Evolutionary conservation across 495 filamentous ascomycete genomes (phyloP).

Genomic region (Corynascus novoguineensis): DNA sequence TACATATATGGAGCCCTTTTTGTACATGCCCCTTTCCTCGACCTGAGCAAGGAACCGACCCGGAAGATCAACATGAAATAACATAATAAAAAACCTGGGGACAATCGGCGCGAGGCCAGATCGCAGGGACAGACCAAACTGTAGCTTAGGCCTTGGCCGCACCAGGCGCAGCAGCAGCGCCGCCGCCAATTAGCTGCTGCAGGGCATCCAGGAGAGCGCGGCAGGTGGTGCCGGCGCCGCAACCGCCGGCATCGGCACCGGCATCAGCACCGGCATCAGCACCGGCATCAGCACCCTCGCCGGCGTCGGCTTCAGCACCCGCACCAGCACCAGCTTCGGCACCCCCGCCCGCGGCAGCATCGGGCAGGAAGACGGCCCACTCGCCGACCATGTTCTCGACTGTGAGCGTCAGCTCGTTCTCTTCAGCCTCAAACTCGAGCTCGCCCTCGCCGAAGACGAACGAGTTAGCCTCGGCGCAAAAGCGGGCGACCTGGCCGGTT

Average conservation of each 20-base stretch:
- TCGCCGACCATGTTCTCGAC: slow-evolving; percentile 34
- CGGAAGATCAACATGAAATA: not conserved
- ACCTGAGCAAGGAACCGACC: not conserved
- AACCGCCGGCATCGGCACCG: not conserved
- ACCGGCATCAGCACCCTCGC: slow-evolving; percentile 11
- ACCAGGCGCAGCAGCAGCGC: not conserved
- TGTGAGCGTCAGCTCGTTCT: slow-evolving; percentile 36
- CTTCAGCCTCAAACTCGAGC: slow-evolving; percentile 42
- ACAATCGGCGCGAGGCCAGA: too few species aligned
- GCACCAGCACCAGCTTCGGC: slow-evolving; percentile 3
- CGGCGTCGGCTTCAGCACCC: slow-evolving; percentile 12
- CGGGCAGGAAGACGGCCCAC: slow-evolving; percentile 36
- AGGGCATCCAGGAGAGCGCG: slow-evolving; percentile 12
- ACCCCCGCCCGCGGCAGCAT: slow-evolving; percentile 13
- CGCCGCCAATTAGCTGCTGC: not conserved
- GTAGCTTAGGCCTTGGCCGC: not conserved
- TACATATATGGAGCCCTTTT: not conserved
- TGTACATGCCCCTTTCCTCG: not conserved
- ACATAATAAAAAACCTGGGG: too few species aligned
- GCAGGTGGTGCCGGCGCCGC: slow-evolving; percentile 9
- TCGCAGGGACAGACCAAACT: too few species aligned
- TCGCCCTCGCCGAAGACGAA: slow-evolving; percentile 38
- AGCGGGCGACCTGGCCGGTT: slow-evolving; percentile 27
- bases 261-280: slow-evolving; percentile 9
- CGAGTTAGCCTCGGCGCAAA: slow-evolving; percentile 29